Evolutionary conservation across 768 basidiomycete species (phyloP), one percentile per base, ranked within the genome.

Genomic region (Gymnopilus dilepis): DNA sequence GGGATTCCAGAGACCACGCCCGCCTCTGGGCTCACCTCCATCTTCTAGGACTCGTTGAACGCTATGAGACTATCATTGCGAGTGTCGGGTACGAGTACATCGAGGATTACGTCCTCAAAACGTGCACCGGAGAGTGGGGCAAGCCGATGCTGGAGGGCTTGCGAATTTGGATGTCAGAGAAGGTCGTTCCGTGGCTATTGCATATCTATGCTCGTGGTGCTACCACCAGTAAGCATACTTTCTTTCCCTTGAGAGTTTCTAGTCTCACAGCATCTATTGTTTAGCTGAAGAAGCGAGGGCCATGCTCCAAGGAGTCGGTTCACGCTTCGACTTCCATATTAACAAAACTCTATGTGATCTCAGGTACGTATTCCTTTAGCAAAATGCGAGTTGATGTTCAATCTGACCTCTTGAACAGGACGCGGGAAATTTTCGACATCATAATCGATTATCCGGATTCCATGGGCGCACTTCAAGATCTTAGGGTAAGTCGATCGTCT

Each of bases 371-470:
- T 38, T 59, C 7, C 5, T n/a, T 11, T 56, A 40, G 28, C 7
- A 21, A 21, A 22, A n/a, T 50, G 24, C n/a, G 15, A 3, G 17
- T 7, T 41, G 40, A 17, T 17, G 13, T n/a, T 37, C 60, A 24
- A 56, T 33, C 24, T 51, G 8, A 55, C 8, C 37, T 64, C 34
- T 56, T 38, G 17, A 15, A 17, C 62, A 89, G 88, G 33, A 90
- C 86, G 60, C 81, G 78, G 51, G 96, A 99, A 72, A 90, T 99
- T 19, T 99, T 97, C 70, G 94, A 97, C 65, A 97, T 99, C 58
- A 97, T 99, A 60, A 88, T 98, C 58, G 94, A 97, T 68, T 96
- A 87, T 67, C 95, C 97, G 0, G 92, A 95, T 62, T 97, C 96
- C 0, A 81, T 79, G 65, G 87, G 89, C 3, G 95, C 95, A 0